Evolutionary conservation across 164 flowering plant species (phyloP).

Genomic region (Macadamia tetraphylla): DNA sequence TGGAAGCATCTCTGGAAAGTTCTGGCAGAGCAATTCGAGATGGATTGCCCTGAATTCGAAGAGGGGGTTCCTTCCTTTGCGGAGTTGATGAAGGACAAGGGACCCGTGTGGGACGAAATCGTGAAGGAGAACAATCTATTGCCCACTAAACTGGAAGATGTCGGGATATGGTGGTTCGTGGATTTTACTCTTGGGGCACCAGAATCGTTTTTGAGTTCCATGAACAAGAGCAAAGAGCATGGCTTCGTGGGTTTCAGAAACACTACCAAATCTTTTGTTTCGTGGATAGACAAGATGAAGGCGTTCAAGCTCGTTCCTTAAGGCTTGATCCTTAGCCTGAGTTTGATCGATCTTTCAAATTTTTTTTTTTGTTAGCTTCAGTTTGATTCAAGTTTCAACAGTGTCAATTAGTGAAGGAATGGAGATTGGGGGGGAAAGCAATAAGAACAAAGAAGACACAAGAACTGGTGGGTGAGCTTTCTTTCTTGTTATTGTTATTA

Average conservation of each 20-base stretch:
- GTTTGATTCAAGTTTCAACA: too few species aligned
- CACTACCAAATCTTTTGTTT: slow-evolving; percentile 39
- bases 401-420: too few species aligned
- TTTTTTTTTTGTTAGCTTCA: too few species aligned
- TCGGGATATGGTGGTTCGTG: slow-evolving; percentile 64
- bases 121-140: slow-evolving; percentile 53
- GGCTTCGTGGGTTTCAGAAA: slow-evolving; percentile 85
- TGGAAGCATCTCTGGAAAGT: slow-evolving; percentile 84
- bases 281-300: slow-evolving; percentile 69
- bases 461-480: too few species aligned
- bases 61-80: slow-evolving; percentile 34
- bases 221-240: slow-evolving; percentile 88
- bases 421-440: too few species aligned
- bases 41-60: slow-evolving; percentile 42
- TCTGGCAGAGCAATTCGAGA: slow-evolving; percentile 66
- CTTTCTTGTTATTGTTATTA: too few species aligned
- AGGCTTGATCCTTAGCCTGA: slow-evolving; percentile 38
- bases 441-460: too few species aligned
- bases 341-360: background rate
- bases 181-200: slow-evolving; percentile 27
- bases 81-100: slow-evolving; percentile 69
- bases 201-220: slow-evolving; percentile 25
- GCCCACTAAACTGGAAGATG: slow-evolving; percentile 52
- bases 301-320: slow-evolving; percentile 56
- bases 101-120: slow-evolving; percentile 65